Conservation (phyloP, 306 rosid species). For the Cucurbita argyrosperma region DNA sequence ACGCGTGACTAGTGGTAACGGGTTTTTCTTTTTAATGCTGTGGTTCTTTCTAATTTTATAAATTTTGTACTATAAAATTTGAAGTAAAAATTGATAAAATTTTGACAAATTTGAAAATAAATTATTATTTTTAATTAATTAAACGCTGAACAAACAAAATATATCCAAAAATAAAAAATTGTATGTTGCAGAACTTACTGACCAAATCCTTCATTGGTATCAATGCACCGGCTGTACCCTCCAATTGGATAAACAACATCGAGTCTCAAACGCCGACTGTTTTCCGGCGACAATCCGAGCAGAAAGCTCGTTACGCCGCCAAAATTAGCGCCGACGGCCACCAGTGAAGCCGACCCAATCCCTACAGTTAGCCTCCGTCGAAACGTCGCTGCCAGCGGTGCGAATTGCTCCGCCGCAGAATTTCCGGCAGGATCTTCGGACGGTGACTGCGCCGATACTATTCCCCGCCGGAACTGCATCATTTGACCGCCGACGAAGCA, state of each 20-base stretch:
- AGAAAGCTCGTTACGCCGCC: constrained; percentile 20
- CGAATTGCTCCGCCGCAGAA: constrained; percentile 42
- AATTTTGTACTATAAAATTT: no score
- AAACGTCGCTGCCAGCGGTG: constrained; percentile 36
- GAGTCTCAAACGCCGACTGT: constrained; percentile 43
- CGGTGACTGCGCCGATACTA: not conserved
- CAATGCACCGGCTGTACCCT: constrained; percentile 72
- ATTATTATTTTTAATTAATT: no score
- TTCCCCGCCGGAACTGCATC: not conserved
- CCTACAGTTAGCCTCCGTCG: constrained; percentile 53
- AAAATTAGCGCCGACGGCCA: constrained; percentile 75
- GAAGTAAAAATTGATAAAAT: not conserved
- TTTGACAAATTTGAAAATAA: not conserved
- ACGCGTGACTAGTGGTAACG: no score
- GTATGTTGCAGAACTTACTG: constrained; percentile 5
- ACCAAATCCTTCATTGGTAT: constrained; percentile 72
- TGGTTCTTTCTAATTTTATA: no score
- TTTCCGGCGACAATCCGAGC: constrained; percentile 53
- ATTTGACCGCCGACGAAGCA: constrained; percentile 21
- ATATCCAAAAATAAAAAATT: not conserved
- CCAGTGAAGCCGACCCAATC: constrained; percentile 59
- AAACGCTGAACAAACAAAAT: not conserved
- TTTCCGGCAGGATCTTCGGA: not conserved
- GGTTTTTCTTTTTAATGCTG: no score
- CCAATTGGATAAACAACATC: constrained; percentile 62